phyloP scores from a whole-genome alignment of 371 early-diverging fungal genomes.

The Batrachochytrium dendrobatidis region DNA sequence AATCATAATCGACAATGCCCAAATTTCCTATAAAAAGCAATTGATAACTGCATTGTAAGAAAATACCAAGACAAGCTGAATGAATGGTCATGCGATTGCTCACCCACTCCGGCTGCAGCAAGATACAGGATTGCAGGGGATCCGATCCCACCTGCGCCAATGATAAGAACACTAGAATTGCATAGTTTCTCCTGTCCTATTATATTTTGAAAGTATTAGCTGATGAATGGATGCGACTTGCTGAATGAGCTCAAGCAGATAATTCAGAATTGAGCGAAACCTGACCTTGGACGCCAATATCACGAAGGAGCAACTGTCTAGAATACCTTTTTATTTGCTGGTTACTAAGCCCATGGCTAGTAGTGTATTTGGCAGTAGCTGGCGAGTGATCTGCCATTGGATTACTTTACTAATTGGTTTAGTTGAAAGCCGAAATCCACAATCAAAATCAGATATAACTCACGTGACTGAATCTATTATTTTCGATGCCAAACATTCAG shows the following conservation, averaged over 20 bases:
- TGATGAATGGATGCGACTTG: background rate
- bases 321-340: slow-evolving; percentile 77
- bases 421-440: too few species aligned
- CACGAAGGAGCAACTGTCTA: slow-evolving; percentile 87
- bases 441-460: too few species aligned
- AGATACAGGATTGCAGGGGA: slow-evolving; percentile 87
- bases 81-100: background rate
- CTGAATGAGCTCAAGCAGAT: background rate
- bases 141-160: slow-evolving; percentile 98
- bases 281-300: slow-evolving; percentile 69
- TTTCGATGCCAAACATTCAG: too few species aligned
- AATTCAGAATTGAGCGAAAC: background rate
- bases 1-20: slow-evolving; percentile 95
- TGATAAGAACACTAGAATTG: slow-evolving; percentile 73
- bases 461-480: too few species aligned
- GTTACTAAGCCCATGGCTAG: slow-evolving; percentile 10
- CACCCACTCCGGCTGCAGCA: slow-evolving; percentile 85
- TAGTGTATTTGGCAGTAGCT: background rate
- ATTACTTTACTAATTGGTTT: too few species aligned
- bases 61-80: background rate
- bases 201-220: background rate
- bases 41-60: background rate
- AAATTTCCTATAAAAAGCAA: slow-evolving; percentile 44
- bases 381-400: too few species aligned
- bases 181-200: slow-evolving; percentile 75